These are phyloP conservation scores for Sporothrix globosa DNA, from an alignment of 2,329 filamentous ascomycete species.

Conservation along the genomic window DNA sequence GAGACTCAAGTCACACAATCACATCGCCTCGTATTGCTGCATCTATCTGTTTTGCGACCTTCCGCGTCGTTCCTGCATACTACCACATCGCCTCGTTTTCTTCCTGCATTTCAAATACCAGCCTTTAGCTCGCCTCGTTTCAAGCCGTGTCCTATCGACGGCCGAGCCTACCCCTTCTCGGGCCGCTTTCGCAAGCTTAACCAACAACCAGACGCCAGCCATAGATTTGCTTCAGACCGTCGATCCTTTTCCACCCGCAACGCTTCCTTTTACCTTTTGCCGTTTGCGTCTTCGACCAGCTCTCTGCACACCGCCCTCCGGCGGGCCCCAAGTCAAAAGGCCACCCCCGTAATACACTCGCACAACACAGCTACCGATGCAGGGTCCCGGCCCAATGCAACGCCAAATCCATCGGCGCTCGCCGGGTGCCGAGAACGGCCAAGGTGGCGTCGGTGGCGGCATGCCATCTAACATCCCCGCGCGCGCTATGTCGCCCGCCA, in stretches of 20 bases:
- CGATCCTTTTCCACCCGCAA: background rate
- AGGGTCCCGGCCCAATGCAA: slow-evolving; percentile 56
- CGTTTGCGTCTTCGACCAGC: background rate
- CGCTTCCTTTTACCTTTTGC: background rate
- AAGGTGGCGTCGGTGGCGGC: slow-evolving; percentile 43
- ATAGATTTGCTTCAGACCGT: slow-evolving; percentile 10
- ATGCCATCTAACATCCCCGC: slow-evolving; percentile 57
- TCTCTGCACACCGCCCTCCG: background rate
- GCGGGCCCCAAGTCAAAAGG: background rate
- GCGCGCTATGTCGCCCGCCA: slow-evolving; percentile 63
- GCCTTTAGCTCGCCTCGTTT: background rate
- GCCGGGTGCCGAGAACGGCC: slow-evolving; percentile 63
- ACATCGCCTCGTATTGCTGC: background rate
- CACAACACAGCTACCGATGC: slow-evolving; percentile 47
- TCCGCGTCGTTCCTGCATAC: background rate
- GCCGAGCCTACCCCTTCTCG: background rate
- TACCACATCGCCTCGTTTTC: background rate
- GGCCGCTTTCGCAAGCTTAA: background rate
- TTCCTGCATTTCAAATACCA: background rate
- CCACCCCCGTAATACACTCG: background rate
- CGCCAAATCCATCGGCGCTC: slow-evolving; percentile 64
- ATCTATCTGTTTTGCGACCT: background rate
- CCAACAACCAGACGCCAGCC: background rate
- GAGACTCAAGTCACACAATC: background rate
- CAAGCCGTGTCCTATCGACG: background rate